Percentiles rank a stretch among this genome's conserved stretches.
phyloP scores from a whole-genome alignment of 2,329 filamentous ascomycete species.

The Monilinia fructicola region DNA sequence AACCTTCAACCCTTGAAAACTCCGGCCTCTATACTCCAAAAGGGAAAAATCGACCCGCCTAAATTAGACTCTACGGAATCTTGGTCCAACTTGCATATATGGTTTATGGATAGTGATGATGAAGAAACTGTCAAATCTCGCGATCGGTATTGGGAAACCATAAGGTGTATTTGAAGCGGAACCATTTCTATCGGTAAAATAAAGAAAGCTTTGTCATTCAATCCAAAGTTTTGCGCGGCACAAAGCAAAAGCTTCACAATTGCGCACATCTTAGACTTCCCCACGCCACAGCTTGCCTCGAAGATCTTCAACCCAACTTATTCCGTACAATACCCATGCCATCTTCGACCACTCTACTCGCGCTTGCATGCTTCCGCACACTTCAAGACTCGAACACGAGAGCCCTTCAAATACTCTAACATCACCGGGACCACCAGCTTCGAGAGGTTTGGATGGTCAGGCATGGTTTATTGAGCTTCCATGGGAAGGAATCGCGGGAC shows the following conservation, averaged over 20 bases:
- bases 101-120: slow-evolving; percentile 35
- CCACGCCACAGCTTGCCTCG: slow-evolving; percentile 21
- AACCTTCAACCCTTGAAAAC: slow-evolving; percentile 14
- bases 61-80: slow-evolving; percentile 19
- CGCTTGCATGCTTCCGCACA: slow-evolving; percentile 22
- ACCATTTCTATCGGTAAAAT: slow-evolving; percentile 18
- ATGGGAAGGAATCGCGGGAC: slow-evolving; percentile 40
- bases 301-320: slow-evolving; percentile 17
- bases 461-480: slow-evolving; percentile 32
- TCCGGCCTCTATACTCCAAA: slow-evolving; percentile 19
- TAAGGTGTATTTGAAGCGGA: slow-evolving; percentile 29
- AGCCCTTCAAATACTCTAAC: slow-evolving; percentile 9
- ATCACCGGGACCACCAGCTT: slow-evolving; percentile 13
- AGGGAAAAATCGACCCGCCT: slow-evolving; percentile 20
- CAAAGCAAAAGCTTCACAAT: slow-evolving; percentile 24
- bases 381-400: slow-evolving; percentile 17
- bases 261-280: slow-evolving; percentile 23
- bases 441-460: slow-evolving; percentile 21
- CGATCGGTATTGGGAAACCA: slow-evolving; percentile 36
- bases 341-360: slow-evolving; percentile 19
- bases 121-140: slow-evolving; percentile 36
- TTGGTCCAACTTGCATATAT: slow-evolving; percentile 22
- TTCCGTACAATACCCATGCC: slow-evolving; percentile 19
- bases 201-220: slow-evolving; percentile 19
- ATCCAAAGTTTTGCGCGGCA: slow-evolving; percentile 16